Percentiles rank a stretch among this genome's conserved stretches.
phyloP scores from a whole-genome alignment of 495 filamentous ascomycete species.

The Hypomontagnella submonticulosa region DNA sequence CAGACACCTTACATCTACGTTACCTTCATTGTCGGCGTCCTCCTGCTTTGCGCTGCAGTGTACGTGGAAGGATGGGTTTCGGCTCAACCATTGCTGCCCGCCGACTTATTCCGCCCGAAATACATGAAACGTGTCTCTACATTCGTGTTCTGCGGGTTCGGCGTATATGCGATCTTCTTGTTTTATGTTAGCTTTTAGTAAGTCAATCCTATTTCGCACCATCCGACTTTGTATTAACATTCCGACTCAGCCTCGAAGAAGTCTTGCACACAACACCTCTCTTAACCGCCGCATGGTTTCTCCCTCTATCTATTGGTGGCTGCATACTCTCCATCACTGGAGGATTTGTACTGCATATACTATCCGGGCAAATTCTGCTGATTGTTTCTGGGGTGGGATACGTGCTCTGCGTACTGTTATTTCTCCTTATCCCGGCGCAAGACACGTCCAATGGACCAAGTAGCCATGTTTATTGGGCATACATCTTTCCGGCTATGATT shows the following conservation, averaged over 20 bases:
- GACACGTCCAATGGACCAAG: slow-evolving; percentile 64
- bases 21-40: slow-evolving; percentile 67
- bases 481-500: slow-evolving; percentile 84
- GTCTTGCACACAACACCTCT: slow-evolving; percentile 74
- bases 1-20: slow-evolving; percentile 75
- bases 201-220: slow-evolving; percentile 46
- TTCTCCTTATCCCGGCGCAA: slow-evolving; percentile 71
- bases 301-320: slow-evolving; percentile 80
- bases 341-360: slow-evolving; percentile 79
- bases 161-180: slow-evolving; percentile 78
- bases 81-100: slow-evolving; percentile 75
- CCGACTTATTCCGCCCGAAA: slow-evolving; percentile 77
- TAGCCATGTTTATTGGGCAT: slow-evolving; percentile 61
- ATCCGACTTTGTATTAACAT: slow-evolving; percentile 26
- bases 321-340: slow-evolving; percentile 75
- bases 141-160: slow-evolving; percentile 79
- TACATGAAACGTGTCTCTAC: slow-evolving; percentile 75
- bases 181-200: slow-evolving; percentile 85
- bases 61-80: slow-evolving; percentile 85
- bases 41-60: slow-evolving; percentile 66
- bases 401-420: slow-evolving; percentile 72
- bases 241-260: slow-evolving; percentile 65
- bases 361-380: slow-evolving; percentile 77
- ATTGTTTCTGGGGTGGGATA: slow-evolving; percentile 73
- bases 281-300: slow-evolving; percentile 80